These are phyloP conservation scores for Ogataea nonfermentans DNA, from an alignment of 805 yeast genomes.

Conservation along the genomic window DNA sequence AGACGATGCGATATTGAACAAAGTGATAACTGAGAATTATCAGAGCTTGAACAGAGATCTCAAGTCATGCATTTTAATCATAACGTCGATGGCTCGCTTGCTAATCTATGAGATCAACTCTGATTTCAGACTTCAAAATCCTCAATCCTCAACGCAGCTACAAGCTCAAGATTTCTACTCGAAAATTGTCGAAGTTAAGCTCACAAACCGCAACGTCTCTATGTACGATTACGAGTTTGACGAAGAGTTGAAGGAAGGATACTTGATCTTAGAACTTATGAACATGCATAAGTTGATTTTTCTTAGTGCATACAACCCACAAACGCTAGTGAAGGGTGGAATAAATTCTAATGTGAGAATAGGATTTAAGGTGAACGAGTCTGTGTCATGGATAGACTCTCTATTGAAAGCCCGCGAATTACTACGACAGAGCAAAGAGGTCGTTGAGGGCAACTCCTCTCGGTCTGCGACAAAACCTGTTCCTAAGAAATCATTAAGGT, in stretches of 20 bases:
- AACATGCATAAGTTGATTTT: slow-evolving; percentile 58
- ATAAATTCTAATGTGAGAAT: slow-evolving; percentile 33
- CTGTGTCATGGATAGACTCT: slow-evolving; percentile 68
- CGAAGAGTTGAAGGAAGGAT: slow-evolving; percentile 55
- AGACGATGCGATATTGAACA: slow-evolving; percentile 32
- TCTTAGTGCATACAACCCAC: slow-evolving; percentile 42
- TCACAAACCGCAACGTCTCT: slow-evolving; percentile 56
- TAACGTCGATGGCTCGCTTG: slow-evolving; percentile 36
- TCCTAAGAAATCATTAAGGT: neutral
- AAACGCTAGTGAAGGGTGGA: slow-evolving; percentile 33
- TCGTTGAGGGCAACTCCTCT: neutral
- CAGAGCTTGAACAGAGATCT: slow-evolving; percentile 30
- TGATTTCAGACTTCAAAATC: slow-evolving; percentile 31
- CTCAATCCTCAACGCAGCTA: slow-evolving; percentile 32
- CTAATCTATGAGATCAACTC: slow-evolving; percentile 35
- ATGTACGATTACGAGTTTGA: slow-evolving; percentile 81
- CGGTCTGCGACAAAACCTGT: neutral
- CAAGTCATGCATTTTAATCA: slow-evolving; percentile 35
- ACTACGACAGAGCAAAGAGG: slow-evolving; percentile 34
- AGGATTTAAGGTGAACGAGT: slow-evolving; percentile 43
- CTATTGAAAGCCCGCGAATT: slow-evolving; percentile 63
- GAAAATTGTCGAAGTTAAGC: slow-evolving; percentile 38
- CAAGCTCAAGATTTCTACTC: slow-evolving; percentile 44
- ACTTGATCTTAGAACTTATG: slow-evolving; percentile 60
- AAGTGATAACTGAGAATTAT: slow-evolving; percentile 32